These are phyloP conservation scores for Mycosphaerelloides madeirae DNA, from an alignment of 2,329 filamentous ascomycete species.

Conservation along the genomic window DNA sequence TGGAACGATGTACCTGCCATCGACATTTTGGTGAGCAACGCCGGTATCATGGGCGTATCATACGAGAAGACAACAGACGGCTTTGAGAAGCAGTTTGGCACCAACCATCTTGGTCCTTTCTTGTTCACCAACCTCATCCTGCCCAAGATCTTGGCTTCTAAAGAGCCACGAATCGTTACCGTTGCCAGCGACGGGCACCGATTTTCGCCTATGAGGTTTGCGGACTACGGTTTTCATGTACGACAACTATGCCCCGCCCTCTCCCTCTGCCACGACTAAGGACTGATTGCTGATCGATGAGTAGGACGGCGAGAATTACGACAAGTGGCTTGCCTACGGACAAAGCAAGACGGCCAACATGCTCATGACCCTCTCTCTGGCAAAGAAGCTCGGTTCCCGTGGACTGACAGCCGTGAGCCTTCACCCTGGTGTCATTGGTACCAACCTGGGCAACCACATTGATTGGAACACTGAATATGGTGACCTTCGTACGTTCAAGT, in stretches of 20 bases:
- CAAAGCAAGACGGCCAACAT: conserved; percentile 51
- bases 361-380: conserved; percentile 49
- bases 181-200: too few species aligned
- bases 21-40: conserved; percentile 7
- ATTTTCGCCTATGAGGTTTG: too few species aligned
- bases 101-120: too few species aligned
- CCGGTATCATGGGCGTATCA: conserved; percentile 23
- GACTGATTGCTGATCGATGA: too few species aligned
- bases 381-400: conserved; percentile 43
- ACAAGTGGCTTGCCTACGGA: conserved; percentile 44
- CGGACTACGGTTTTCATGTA: too few species aligned
- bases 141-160: conserved; percentile 40
- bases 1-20: too few species aligned
- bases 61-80: conserved; percentile 5
- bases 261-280: conserved; percentile 39
- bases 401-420: conserved; percentile 45
- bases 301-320: too few species aligned
- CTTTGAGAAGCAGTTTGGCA: too few species aligned
- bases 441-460: too few species aligned
- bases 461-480: too few species aligned
- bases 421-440: conserved; percentile 37
- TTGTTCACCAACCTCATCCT: conserved; percentile 3
- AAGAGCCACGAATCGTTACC: conserved; percentile 50
- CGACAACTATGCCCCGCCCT: conserved; percentile 42
- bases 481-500: too few species aligned